phyloP scores from a whole-genome alignment of 768 basidiomycete genomes.

The Paxillus involutus region DNA sequence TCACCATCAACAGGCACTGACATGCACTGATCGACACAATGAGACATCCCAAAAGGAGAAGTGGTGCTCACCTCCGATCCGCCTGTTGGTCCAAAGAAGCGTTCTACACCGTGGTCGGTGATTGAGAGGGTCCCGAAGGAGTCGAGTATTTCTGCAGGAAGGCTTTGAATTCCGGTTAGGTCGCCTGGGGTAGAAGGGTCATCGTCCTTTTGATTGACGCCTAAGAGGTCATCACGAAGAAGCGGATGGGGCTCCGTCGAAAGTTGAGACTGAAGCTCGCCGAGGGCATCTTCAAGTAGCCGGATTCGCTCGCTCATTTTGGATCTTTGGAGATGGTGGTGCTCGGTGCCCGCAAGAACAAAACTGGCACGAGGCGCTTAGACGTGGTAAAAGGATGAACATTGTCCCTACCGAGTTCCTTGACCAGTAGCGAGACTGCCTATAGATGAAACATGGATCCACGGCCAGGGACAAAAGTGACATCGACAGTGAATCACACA shows the following conservation, averaged over 20 bases:
- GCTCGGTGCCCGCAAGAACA: slow-evolving; percentile 65
- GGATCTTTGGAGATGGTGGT: slow-evolving; percentile 57
- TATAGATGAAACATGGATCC: slow-evolving; percentile 19
- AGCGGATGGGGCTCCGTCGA: slow-evolving; percentile 60
- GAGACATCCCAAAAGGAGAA: slow-evolving; percentile 1
- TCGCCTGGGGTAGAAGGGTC: slow-evolving; percentile 25
- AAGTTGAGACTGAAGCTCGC: slow-evolving; percentile 46
- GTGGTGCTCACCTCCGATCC: slow-evolving; percentile 57
- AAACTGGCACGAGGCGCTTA: slow-evolving; percentile 40
- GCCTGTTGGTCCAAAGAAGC: slow-evolving; percentile 67
- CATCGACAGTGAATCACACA: slow-evolving; percentile 26
- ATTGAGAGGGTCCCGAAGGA: slow-evolving; percentile 62
- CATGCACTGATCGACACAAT: slow-evolving; percentile 5
- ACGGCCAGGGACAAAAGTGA: neutral
- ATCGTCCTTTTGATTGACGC: slow-evolving; percentile 29
- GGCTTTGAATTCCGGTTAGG: neutral
- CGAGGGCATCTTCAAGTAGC: slow-evolving; percentile 61
- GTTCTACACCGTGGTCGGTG: slow-evolving; percentile 57
- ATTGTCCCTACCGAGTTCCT: slow-evolving; percentile 56
- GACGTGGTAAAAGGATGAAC: neutral
- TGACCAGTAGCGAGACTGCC: slow-evolving; percentile 79
- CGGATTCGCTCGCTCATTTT: slow-evolving; percentile 54
- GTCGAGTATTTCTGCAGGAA: slow-evolving; percentile 48
- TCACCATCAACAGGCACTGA: slow-evolving; percentile 35
- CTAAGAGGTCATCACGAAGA: slow-evolving; percentile 51